Evolutionary conservation across 495 filamentous ascomycete genomes (phyloP).

Genomic region (Aspergillus saccharolyticus): DNA sequence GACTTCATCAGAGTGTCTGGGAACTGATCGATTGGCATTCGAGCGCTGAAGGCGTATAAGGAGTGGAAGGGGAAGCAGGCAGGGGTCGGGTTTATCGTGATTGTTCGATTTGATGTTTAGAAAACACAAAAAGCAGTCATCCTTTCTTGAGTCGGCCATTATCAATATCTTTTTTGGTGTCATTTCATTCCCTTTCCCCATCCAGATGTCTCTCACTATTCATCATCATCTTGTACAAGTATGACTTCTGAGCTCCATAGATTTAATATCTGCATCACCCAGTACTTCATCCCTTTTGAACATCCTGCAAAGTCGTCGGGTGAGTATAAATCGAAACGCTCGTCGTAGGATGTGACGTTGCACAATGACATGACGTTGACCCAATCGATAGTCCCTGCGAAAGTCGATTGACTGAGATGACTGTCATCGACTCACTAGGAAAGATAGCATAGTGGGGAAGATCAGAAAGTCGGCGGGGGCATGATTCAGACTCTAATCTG

Average conservation of each 20-base stretch:
- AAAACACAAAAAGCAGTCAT: not conserved
- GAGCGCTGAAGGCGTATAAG: conserved; percentile 14
- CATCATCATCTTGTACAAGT: not conserved
- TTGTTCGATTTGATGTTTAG: not conserved
- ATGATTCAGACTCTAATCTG: too few relatives aligned
- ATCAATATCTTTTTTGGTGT: not conserved
- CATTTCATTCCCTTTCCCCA: not conserved
- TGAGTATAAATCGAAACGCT: too few relatives aligned
- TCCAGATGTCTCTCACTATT: not conserved
- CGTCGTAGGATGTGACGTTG: too few relatives aligned
- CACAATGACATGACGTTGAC: too few relatives aligned
- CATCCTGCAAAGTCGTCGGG: too few relatives aligned
- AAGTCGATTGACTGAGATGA: too few relatives aligned
- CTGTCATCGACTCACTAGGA: too few relatives aligned
- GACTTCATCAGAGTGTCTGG: conserved; percentile 13
- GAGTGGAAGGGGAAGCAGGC: not conserved
- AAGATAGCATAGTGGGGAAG: too few relatives aligned
- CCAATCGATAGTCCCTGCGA: too few relatives aligned
- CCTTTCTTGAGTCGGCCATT: not conserved
- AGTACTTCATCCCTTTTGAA: too few relatives aligned
- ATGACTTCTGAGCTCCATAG: not conserved
- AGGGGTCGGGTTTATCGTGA: not conserved
- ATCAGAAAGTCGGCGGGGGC: too few relatives aligned
- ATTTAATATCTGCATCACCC: not conserved
- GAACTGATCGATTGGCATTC: conserved; percentile 7